Conservation (phyloP, 2,329 filamentous ascomycete species). For the Talaromyces sp. region DNA sequence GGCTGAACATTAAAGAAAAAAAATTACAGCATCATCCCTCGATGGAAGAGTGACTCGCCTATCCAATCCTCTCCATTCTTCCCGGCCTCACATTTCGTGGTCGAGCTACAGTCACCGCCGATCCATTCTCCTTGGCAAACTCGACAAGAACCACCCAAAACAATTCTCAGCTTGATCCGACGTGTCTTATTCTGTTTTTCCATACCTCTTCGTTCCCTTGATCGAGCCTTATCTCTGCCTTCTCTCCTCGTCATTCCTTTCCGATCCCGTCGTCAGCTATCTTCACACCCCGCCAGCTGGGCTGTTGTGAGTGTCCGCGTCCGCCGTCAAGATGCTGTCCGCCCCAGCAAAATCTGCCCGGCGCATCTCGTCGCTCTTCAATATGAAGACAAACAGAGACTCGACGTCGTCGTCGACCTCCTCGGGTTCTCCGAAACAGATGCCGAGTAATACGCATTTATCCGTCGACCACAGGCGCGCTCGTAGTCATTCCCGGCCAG, state of each 20-base stretch:
- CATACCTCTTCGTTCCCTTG: not conserved
- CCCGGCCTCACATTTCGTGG: not conserved
- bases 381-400: conserved; percentile 32
- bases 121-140: conserved; percentile 16
- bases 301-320: not conserved
- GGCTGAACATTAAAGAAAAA: not conserved
- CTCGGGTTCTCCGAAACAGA: conserved; percentile 25
- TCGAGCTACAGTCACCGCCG: conserved; percentile 8
- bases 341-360: conserved; percentile 41
- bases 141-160: conserved; percentile 9
- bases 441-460: conserved; percentile 18
- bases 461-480: conserved; percentile 18
- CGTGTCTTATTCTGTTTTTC: conserved; percentile 1
- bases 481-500: conserved; percentile 29
- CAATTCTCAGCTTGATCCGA: conserved; percentile 2
- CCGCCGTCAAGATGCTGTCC: conserved; percentile 31
- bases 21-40: not conserved
- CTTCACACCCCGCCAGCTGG: not conserved
- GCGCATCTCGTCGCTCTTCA: conserved; percentile 44
- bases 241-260: not conserved
- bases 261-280: not conserved
- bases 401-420: conserved; percentile 23
- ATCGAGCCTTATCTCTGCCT: not conserved
- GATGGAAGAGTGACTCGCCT: not conserved
- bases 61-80: conserved; percentile 4